Base-by-base conservation (phyloP, 2,329 filamentous ascomycete genomes). In the Trichophyton schoenleinii region DNA sequence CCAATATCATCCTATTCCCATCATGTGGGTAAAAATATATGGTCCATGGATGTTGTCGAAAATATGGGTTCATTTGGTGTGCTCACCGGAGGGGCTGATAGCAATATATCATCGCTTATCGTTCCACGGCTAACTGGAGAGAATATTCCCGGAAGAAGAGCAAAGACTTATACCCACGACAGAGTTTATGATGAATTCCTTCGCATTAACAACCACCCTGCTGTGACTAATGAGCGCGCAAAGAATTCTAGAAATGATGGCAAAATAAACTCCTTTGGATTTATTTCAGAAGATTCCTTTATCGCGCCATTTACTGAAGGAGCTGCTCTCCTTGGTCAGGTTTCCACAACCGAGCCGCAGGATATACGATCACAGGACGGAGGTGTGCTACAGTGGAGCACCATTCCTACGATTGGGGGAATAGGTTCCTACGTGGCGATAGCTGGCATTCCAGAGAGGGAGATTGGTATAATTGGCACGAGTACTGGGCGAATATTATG, bases 1-100 rank as follows among this genome's bases (percentile, higher is more conserved):
- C 81, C 87, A 58, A 69, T 79, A 1, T 76, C 79, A 1, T 83
- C 80, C 6, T 81, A 83, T 58, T 78, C 81, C 2, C 82, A 84
- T 63, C 91, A 97, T 70, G 80, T 78, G 38, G 94, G 94, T 5
- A 99, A 96, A 73, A 91, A 96, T 70, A 85, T 97, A 5, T 97
- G 92, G 91, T 86, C 91, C 0, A 79, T 85, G 42, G 83, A 82
- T 11, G 63, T 75, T 59, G 62, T 22, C 62, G 55, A 59, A 42
- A 72, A 61, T 18, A 4, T n/a, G 15, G 55, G 61, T 20, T 57
- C n/a, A 5, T 61, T 61, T 15, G 57, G 59, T 4, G 65, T 90
- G 20, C 85, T 83, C 3, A 91, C 88, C 1, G 94, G 94, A 11
- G 94, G 89, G n/a, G 87, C 89, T 9, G 94, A 99, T 73, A 87